Evolutionary conservation across 768 basidiomycete genomes (phyloP).

Genomic region (Zangia roseola): DNA sequence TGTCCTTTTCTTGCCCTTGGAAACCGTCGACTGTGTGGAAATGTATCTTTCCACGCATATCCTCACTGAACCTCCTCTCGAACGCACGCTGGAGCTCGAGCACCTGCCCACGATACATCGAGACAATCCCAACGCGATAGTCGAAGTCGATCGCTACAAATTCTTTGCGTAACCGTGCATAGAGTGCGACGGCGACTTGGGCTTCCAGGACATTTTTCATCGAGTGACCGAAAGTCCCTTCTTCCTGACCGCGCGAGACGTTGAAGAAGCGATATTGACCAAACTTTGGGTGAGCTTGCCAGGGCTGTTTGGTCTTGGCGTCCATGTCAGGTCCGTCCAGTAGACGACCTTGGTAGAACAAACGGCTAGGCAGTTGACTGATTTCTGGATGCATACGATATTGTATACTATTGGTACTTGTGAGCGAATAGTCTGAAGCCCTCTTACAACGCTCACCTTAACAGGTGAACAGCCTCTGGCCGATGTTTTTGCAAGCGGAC

Average conservation of each 20-base stretch:
- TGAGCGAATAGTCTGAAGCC: not conserved
- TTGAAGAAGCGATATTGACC: conserved; percentile 91
- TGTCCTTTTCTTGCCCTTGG: conserved; percentile 98
- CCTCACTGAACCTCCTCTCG: conserved; percentile 63
- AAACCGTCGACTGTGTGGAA: conserved; percentile 99
- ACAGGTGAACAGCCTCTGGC: conserved; percentile 83
- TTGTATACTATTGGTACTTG: conserved; percentile 68
- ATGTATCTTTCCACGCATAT: conserved; percentile 70
- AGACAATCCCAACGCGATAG: conserved; percentile 69
- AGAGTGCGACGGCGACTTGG: conserved; percentile 73
- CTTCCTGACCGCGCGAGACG: conserved; percentile 65
- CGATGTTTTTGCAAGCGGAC: conserved; percentile 81
- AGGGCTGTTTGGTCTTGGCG: conserved; percentile 73
- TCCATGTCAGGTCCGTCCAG: conserved; percentile 90
- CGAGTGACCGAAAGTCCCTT: conserved; percentile 55
- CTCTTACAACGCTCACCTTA: conserved; percentile 58
- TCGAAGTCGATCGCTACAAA: conserved; percentile 56
- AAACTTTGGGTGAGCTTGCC: conserved; percentile 79
- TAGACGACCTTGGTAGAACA: conserved; percentile 83
- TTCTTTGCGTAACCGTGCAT: conserved; percentile 63
- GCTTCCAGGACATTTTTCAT: conserved; percentile 76
- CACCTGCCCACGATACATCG: conserved; percentile 94
- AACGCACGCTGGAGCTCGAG: conserved; percentile 71
- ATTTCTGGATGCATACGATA: conserved; percentile 99
- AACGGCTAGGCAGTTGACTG: conserved; percentile 79